phyloP scores from a whole-genome alignment of 768 basidiomycete genomes.

The Coprinellus micaceus region DNA sequence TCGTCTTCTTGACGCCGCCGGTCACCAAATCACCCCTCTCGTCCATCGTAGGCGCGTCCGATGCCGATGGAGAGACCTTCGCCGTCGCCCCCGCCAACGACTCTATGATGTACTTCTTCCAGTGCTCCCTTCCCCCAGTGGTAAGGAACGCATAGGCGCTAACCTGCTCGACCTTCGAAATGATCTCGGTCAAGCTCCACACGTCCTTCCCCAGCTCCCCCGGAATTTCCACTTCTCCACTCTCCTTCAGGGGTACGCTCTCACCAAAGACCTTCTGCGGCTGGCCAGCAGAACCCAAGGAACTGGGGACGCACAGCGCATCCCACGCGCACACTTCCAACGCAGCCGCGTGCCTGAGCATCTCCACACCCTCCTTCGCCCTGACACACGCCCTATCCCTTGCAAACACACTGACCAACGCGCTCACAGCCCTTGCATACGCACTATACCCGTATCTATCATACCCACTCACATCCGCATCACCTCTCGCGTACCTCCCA shows the following conservation, averaged over 20 bases:
- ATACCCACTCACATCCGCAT: slow-evolving; percentile 1
- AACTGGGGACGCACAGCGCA: slow-evolving; percentile 43
- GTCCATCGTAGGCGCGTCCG: background rate
- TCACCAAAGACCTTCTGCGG: background rate
- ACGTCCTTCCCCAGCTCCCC: slow-evolving; percentile 1
- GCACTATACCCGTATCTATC: slow-evolving; percentile 54
- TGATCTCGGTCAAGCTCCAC: slow-evolving; percentile 28
- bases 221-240: background rate
- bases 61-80: background rate
- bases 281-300: background rate
- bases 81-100: slow-evolving; percentile 15
- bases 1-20: slow-evolving; percentile 1
- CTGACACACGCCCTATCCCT: slow-evolving; percentile 56
- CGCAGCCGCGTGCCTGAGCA: slow-evolving; percentile 64
- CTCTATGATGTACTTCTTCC: slow-evolving; percentile 45
- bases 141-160: slow-evolving; percentile 59
- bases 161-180: slow-evolving; percentile 47
- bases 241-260: background rate
- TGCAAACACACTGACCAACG: slow-evolving; percentile 51
- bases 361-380: slow-evolving; percentile 53
- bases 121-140: slow-evolving; percentile 35
- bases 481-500: background rate
- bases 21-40: background rate
- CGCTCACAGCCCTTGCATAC: slow-evolving; percentile 61
- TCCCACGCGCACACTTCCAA: slow-evolving; percentile 64